These are phyloP conservation scores for Podila verticillata DNA, from an alignment of 192 early-diverging fungal species.

Conservation along the genomic window DNA sequence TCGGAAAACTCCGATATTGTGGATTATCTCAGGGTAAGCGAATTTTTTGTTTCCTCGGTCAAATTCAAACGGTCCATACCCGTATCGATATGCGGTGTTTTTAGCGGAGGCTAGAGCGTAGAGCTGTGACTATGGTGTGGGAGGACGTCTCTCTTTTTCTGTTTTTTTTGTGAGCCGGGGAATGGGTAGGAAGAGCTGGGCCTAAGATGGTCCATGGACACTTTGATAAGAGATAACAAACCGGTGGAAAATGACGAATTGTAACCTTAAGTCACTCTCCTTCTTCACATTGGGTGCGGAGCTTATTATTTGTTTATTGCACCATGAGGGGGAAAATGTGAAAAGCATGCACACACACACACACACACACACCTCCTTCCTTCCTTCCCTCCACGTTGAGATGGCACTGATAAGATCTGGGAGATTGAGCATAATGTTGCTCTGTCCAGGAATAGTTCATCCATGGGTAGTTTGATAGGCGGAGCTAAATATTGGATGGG, in stretches of 20 bases:
- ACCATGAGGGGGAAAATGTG: neutral
- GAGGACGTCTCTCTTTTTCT: neutral
- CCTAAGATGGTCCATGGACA: neutral
- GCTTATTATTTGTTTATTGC: conserved; percentile 20
- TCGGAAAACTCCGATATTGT: conserved; percentile 52
- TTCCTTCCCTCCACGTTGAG: neutral
- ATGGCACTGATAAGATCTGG: conserved; percentile 35
- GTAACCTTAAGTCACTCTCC: conserved; percentile 8
- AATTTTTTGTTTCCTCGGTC: neutral
- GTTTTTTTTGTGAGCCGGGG: neutral
- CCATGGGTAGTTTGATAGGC: neutral
- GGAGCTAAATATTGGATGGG: conserved; percentile 1
- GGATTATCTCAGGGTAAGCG: conserved; percentile 23
- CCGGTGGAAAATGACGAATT: conserved; percentile 1
- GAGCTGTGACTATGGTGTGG: neutral
- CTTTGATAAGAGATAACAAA: conserved; percentile 3
- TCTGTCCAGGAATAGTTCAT: neutral
- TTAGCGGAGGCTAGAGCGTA: neutral
- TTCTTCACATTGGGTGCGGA: conserved; percentile 23
- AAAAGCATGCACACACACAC: neutral
- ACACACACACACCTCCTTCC: no score
- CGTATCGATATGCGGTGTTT: no score
- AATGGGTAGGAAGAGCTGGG: neutral
- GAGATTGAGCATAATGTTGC: neutral
- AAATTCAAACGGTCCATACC: no score